Evolutionary conservation across 805 yeast genomes (phyloP).

Genomic region (Nakazawaea holstii): DNA sequence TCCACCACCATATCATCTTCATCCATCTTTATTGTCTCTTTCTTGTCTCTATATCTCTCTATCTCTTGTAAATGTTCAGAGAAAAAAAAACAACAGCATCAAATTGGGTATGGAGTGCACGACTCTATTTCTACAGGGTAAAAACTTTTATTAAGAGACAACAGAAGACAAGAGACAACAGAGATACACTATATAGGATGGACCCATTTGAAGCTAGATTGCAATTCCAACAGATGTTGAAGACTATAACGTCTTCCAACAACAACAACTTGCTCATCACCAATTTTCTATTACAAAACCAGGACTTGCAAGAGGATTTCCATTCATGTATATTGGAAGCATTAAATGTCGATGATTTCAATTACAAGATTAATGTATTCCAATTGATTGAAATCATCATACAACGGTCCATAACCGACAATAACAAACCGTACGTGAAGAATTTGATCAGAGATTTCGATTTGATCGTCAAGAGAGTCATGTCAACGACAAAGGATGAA

Average conservation of each 20-base stretch:
- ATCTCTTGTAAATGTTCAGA: no score
- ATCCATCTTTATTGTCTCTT: conserved; percentile 17
- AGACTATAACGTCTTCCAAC: conserved; percentile 59
- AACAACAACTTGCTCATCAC: conserved; percentile 46
- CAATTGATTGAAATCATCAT: conserved; percentile 66
- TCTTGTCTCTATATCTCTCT: no score
- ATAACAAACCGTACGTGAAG: conserved; percentile 13
- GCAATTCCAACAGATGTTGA: conserved; percentile 64
- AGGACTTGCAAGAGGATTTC: conserved; percentile 61
- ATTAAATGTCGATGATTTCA: conserved; percentile 43
- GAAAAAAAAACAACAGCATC: no score
- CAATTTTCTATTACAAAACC: conserved; percentile 49
- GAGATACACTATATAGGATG: conserved; percentile 42
- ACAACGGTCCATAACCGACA: conserved; percentile 24
- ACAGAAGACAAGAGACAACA: background rate
- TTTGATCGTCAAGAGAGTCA: conserved; percentile 26
- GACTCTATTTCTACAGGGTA: background rate
- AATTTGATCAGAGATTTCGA: conserved; percentile 27
- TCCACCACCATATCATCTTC: conserved; percentile 4
- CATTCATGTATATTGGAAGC: conserved; percentile 63
- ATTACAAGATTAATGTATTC: conserved; percentile 59
- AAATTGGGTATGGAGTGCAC: background rate
- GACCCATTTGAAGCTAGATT: conserved; percentile 86
- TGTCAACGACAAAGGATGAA: conserved; percentile 24
- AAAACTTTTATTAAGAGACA: background rate